A percentile compares a stretch with the other conserved stretches of the same genome.
phyloP scores from a whole-genome alignment of 306 rosid genomes.

The Dryas octopetala region DNA sequence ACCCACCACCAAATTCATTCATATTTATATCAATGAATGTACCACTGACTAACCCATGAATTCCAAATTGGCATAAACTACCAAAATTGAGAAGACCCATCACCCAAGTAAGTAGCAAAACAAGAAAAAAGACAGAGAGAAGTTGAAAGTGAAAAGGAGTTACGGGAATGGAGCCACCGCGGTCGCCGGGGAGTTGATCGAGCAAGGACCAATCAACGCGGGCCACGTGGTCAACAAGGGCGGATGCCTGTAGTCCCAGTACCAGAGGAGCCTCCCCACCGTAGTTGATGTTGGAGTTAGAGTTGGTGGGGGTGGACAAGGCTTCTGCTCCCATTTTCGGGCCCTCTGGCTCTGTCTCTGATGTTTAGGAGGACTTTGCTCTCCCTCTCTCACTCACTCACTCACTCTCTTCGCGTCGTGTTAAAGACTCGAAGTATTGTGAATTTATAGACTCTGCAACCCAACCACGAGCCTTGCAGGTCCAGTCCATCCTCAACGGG shows the following conservation, averaged over 20 bases:
- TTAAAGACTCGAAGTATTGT: too few species aligned
- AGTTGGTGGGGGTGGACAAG: slow-evolving; percentile 18
- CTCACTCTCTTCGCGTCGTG: not conserved
- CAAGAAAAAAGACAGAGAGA: not conserved
- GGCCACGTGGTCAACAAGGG: slow-evolving; percentile 77
- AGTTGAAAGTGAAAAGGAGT: not conserved
- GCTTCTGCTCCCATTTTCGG: slow-evolving; percentile 45
- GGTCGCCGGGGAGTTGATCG: slow-evolving; percentile 74
- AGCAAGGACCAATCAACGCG: slow-evolving; percentile 61
- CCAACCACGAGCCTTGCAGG: not conserved
- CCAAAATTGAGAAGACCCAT: not conserved
- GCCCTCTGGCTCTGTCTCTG: not conserved
- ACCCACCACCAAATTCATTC: not conserved
- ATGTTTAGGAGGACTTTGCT: not conserved
- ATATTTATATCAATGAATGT: too few species aligned
- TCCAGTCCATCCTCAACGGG: too few species aligned
- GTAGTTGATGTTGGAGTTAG: not conserved
- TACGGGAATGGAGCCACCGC: slow-evolving; percentile 92
- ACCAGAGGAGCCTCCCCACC: slow-evolving; percentile 46
- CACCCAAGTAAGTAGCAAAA: not conserved
- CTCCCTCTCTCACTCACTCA: not conserved
- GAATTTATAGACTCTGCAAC: not conserved
- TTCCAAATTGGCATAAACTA: slow-evolving; percentile 1
- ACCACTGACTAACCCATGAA: not conserved
- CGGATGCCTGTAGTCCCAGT: slow-evolving; percentile 79